Conservation (phyloP, 2,329 filamentous ascomycete genomes). For the Myriosclerotinia duriaeana region DNA sequence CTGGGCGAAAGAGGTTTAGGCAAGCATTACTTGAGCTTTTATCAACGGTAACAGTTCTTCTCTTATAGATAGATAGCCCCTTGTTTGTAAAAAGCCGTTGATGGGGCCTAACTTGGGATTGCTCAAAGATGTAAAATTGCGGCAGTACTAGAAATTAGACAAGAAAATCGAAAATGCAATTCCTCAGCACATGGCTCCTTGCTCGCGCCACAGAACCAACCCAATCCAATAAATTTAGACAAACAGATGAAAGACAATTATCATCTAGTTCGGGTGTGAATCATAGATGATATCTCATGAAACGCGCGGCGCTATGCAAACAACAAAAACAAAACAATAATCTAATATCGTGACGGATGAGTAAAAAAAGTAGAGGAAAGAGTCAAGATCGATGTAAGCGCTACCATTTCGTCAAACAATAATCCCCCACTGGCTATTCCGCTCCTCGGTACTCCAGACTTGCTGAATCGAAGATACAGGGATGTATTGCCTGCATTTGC, state of each 20-base stretch:
- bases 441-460: not conserved
- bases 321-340: not conserved
- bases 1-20: not conserved
- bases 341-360: not conserved
- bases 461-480: not conserved
- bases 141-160: not conserved
- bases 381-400: not conserved
- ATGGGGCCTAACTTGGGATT: not conserved
- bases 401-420: not conserved
- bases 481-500: not conserved
- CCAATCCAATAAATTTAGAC: not conserved
- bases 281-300: not conserved
- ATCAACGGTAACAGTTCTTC: not conserved
- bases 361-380: not conserved
- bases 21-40: not conserved
- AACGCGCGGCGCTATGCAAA: constrained; percentile 15
- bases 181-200: not conserved
- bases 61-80: not conserved
- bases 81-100: not conserved
- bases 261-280: not conserved
- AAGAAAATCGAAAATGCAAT: not conserved
- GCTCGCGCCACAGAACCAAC: not conserved
- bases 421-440: not conserved
- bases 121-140: not conserved
- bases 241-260: not conserved